Percentiles rank a stretch among this genome's conserved stretches.
Conservation (phyloP, 441 rosid genomes). For the Melianthus villosus region DNA sequence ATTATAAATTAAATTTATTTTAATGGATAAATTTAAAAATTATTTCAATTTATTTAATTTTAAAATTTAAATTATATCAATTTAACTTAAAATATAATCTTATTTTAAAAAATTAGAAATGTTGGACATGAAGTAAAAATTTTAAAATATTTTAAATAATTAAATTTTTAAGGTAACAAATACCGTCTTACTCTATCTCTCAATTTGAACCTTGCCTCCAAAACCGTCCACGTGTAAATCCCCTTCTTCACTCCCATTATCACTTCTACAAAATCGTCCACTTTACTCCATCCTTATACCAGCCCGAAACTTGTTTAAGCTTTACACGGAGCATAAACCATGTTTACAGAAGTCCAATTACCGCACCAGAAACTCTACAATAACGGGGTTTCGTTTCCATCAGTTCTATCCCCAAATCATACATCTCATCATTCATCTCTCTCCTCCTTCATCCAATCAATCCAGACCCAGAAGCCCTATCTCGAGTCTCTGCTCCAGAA, state of each 20-base stretch:
- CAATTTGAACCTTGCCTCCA: slow-evolving; percentile 12
- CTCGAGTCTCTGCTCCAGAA: slow-evolving; percentile 45
- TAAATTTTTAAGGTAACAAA: too few species aligned
- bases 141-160: too few species aligned
- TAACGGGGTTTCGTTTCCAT: slow-evolving; percentile 36
- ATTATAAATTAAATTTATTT: too few species aligned
- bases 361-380: slow-evolving; percentile 33
- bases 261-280: neutral
- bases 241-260: neutral
- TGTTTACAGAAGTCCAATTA: slow-evolving; percentile 22
- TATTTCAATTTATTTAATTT: too few species aligned
- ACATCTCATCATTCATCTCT: slow-evolving; percentile 12
- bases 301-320: neutral
- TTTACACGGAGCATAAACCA: slow-evolving; percentile 22
- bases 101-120: too few species aligned
- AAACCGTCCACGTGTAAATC: neutral
- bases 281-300: neutral
- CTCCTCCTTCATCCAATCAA: slow-evolving; percentile 15
- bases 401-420: slow-evolving; percentile 25
- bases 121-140: too few species aligned
- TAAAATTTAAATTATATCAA: too few species aligned
- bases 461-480: slow-evolving; percentile 28
- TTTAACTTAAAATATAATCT: too few species aligned
- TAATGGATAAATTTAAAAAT: too few species aligned
- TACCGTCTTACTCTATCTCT: too few species aligned